Evolutionary conservation across 2,329 filamentous ascomycete genomes (phyloP).

Genomic region (Colletotrichum scovillei): DNA sequence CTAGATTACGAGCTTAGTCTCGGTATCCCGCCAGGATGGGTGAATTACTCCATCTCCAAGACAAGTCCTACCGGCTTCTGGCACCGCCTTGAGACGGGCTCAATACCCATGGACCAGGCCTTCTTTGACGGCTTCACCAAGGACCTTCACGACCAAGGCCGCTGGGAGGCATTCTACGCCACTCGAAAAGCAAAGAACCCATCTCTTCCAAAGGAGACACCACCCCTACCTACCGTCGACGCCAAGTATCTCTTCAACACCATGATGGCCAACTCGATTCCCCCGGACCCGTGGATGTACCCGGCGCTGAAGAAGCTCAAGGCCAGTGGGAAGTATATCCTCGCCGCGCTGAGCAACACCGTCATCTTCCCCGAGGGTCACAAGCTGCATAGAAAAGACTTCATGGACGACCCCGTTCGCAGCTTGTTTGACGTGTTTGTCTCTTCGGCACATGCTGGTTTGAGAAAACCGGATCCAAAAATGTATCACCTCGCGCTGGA

Average conservation of each 20-base stretch:
- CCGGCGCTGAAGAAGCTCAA: slow-evolving; percentile 80
- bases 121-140: slow-evolving; percentile 83
- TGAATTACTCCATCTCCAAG: slow-evolving; percentile 89
- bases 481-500: slow-evolving; percentile 83
- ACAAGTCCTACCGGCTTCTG: slow-evolving; percentile 84
- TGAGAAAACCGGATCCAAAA: slow-evolving; percentile 85
- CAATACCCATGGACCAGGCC: slow-evolving; percentile 76
- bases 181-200: slow-evolving; percentile 55
- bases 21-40: slow-evolving; percentile 85
- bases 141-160: slow-evolving; percentile 74
- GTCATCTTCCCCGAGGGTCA: slow-evolving; percentile 85
- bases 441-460: slow-evolving; percentile 84
- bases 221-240: slow-evolving; percentile 79
- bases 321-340: slow-evolving; percentile 71
- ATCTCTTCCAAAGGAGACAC: slow-evolving; percentile 54
- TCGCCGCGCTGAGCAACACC: slow-evolving; percentile 91
- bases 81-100: slow-evolving; percentile 88
- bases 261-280: slow-evolving; percentile 83
- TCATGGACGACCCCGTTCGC: slow-evolving; percentile 67
- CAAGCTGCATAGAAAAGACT: slow-evolving; percentile 68
- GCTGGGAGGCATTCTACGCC: slow-evolving; percentile 77
- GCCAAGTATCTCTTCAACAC: slow-evolving; percentile 85
- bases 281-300: slow-evolving; percentile 87
- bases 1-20: slow-evolving; percentile 85
- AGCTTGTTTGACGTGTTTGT: slow-evolving; percentile 87